Evolutionary conservation across 2,329 filamentous ascomycete genomes (phyloP).

Genomic region (Colletotrichum sublineola): DNA sequence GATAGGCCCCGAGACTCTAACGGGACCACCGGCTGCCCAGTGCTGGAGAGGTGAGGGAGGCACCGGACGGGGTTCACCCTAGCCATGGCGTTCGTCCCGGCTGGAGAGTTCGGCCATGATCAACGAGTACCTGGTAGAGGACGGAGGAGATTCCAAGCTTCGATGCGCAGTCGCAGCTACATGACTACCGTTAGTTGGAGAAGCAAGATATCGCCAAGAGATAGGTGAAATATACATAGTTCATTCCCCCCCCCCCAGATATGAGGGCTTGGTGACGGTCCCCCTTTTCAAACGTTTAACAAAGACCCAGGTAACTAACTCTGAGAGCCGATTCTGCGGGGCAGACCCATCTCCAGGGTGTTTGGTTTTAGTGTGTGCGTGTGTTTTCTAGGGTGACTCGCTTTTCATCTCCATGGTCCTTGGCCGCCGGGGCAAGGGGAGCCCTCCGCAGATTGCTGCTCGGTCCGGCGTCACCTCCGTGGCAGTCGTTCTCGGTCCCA

Average conservation of each 20-base stretch:
- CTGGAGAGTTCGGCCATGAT: not conserved
- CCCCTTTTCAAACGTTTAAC: slow-evolving; percentile 6
- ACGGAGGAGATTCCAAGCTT: not conserved
- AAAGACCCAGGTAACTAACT: slow-evolving; percentile 2
- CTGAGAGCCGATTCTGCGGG: slow-evolving; percentile 21
- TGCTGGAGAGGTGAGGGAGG: slow-evolving; percentile 7
- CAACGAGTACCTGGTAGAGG: not conserved
- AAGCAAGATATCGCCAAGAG: not conserved
- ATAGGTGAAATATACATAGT: not conserved
- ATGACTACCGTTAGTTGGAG: not conserved
- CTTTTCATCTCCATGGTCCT: not conserved
- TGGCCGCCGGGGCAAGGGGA: not conserved
- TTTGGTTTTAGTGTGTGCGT: too few species aligned
- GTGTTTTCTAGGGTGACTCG: not conserved
- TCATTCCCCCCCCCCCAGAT: too few species aligned
- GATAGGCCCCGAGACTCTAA: slow-evolving; percentile 19
- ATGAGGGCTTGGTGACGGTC: not conserved
- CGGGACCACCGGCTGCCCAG: slow-evolving; percentile 25
- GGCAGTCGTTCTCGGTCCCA: slow-evolving; percentile 9
- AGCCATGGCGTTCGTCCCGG: slow-evolving; percentile 1
- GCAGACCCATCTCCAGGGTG: not conserved
- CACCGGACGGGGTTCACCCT: slow-evolving; percentile 1
- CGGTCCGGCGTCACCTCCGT: slow-evolving; percentile 15
- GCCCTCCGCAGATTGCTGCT: slow-evolving; percentile 8
- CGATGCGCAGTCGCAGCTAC: slow-evolving; percentile 2